These are phyloP conservation scores for Penicillium herquei DNA, from an alignment of 495 filamentous ascomycete species.

Conservation along the genomic window DNA sequence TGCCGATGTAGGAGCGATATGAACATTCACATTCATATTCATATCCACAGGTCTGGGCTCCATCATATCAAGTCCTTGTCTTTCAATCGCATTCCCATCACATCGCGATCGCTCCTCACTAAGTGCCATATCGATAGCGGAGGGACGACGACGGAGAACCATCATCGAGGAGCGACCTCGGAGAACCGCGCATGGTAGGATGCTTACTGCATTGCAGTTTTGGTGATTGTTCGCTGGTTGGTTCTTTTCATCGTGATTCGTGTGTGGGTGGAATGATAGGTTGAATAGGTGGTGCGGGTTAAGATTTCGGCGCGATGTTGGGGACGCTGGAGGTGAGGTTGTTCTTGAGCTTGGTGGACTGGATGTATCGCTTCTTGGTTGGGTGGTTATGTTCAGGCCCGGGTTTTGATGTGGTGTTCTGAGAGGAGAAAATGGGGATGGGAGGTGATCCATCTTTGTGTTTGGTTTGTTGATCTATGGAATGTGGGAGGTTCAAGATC, in stretches of 20 bases:
- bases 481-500: not conserved
- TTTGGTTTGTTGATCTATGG: not conserved
- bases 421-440: constrained; percentile 20
- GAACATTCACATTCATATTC: constrained; percentile 10
- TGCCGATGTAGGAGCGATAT: not conserved
- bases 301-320: constrained; percentile 11
- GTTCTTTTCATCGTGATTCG: constrained; percentile 17
- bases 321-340: constrained; percentile 23
- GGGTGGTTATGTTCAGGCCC: not conserved
- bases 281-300: constrained; percentile 27
- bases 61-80: constrained; percentile 44
- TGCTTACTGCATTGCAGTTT: constrained; percentile 18
- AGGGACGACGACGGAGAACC: constrained; percentile 40
- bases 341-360: constrained; percentile 20
- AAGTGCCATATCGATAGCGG: constrained; percentile 41
- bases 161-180: constrained; percentile 36
- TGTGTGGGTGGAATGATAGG: constrained; percentile 26
- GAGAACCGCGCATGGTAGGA: constrained; percentile 28
- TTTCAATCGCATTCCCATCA: constrained; percentile 36
- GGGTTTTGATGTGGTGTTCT: not conserved
- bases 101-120: constrained; percentile 42
- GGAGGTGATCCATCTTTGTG: constrained; percentile 16
- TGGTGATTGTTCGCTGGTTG: constrained; percentile 4
- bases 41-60: constrained; percentile 44
- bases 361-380: constrained; percentile 18